A percentile compares a stretch with the other conserved stretches of the same genome.
Conservation (phyloP, 495 filamentous ascomycete genomes). For the Annulohypoxylon bovei region DNA sequence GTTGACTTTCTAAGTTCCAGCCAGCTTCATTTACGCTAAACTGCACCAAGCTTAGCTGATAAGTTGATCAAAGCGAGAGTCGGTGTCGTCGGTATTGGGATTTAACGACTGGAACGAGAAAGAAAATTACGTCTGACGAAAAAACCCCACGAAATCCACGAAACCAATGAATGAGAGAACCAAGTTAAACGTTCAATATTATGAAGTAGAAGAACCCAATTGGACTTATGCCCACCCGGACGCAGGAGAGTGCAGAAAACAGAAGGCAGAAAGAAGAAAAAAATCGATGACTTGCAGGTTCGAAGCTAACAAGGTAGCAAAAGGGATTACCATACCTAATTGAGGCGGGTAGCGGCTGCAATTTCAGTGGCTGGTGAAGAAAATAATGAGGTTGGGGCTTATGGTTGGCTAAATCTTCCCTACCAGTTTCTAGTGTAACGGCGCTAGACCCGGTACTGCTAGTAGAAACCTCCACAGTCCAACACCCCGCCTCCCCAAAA, state of each 20-base stretch:
- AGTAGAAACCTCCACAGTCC: constrained; percentile 22
- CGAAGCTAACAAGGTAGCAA: background rate
- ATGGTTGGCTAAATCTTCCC: constrained; percentile 33
- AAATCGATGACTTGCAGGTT: constrained; percentile 12
- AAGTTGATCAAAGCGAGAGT: constrained; percentile 18
- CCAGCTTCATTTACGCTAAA: constrained; percentile 26
- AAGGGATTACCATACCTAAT: constrained; percentile 16
- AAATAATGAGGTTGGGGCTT: constrained; percentile 43
- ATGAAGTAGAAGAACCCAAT: constrained; percentile 30
- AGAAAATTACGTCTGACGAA: constrained; percentile 14
- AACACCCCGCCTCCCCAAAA: constrained; percentile 36
- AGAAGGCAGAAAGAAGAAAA: constrained; percentile 9
- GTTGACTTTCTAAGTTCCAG: constrained; percentile 31
- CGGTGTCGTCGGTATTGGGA: background rate
- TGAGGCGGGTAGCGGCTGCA: constrained; percentile 30
- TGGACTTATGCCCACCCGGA: constrained; percentile 30
- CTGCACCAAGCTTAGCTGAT: constrained; percentile 6
- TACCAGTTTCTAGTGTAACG: constrained; percentile 12
- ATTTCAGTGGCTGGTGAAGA: constrained; percentile 45
- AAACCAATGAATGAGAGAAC: constrained; percentile 39
- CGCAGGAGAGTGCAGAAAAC: constrained; percentile 30
- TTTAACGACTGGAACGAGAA: constrained; percentile 20
- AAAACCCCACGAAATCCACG: background rate
- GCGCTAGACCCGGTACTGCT: constrained; percentile 1
- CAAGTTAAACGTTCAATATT: constrained; percentile 30